Evolutionary conservation across 306 rosid species (phyloP), one percentile per base, ranked within the genome.

Genomic region (Lathyrus sativus): DNA sequence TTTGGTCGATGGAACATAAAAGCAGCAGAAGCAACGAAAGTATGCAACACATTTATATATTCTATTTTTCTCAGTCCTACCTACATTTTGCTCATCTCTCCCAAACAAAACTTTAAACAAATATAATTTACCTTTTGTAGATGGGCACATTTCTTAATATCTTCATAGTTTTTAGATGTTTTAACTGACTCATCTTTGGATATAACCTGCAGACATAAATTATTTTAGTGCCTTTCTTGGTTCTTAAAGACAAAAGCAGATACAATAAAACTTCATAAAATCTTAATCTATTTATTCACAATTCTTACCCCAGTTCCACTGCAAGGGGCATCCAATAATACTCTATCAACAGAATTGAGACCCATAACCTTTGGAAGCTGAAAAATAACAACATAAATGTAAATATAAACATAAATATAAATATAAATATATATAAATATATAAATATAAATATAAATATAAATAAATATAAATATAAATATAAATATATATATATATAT

Each of bases 121-220:
- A 60, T 61, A 9, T 55, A 48, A 28, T 53, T 24, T 78, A 88
- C 99, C 99, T 93, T 93, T 76, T 90, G 97, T 72, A 93, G 76
- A 65, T 82, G 82, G 7, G 92, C 85, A 73, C 85, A 85, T 71
- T 87, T 88, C 85, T 85, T 80, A 28, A 93, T 86, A 76, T 88
- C 99, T 13, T 93, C 99, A 24, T 79, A 17, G 75, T 72, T 84
- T 81, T 90, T 93, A 53, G 99, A 86, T 70, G 85, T 81, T 78
- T 93, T 93, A 63, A 93, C 97, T 51, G 96, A 88, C 73, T 90
- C 92, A 24, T 93, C 97, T 81, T 93, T 93, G n/a, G 99, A 93
- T 67, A 93, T 87, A 86, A 93, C 95, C 97, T 90, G 87, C 77
- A 74, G 56, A 51, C 33, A 64, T 46, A 65, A 67, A 75, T 7